These are phyloP conservation scores for Byssothecium circinans DNA, from an alignment of 2,329 filamentous ascomycete species.

Conservation along the genomic window DNA sequence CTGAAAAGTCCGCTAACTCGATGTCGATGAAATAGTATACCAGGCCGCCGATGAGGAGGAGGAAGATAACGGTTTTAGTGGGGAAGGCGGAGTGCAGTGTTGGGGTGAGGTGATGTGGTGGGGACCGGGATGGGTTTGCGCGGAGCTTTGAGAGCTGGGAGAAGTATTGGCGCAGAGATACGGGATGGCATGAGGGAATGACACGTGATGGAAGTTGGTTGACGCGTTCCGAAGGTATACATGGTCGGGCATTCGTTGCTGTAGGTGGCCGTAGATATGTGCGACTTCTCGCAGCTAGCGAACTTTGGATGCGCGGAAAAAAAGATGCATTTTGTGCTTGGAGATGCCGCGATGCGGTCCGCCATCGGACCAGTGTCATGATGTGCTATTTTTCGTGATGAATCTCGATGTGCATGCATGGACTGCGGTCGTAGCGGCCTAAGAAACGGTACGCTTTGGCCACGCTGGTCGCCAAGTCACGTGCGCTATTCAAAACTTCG, in stretches of 20 bases:
- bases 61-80: constrained; percentile 32
- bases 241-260: not conserved
- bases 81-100: constrained; percentile 34
- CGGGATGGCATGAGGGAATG: not conserved
- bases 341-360: constrained; percentile 7
- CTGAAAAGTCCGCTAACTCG: constrained; percentile 21
- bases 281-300: constrained; percentile 9
- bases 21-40: constrained; percentile 31
- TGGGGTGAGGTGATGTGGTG: not conserved
- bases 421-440: not conserved
- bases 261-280: constrained; percentile 14
- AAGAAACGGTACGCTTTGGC: too few relatives aligned
- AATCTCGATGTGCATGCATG: not conserved
- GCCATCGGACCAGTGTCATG: constrained; percentile 17
- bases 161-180: not conserved
- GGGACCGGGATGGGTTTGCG: not conserved
- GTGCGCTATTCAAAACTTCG: too few relatives aligned
- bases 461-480: not conserved
- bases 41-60: constrained; percentile 23
- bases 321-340: not conserved
- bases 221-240: constrained; percentile 12
- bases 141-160: not conserved
- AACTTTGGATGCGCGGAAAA: constrained; percentile 4
- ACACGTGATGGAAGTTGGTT: constrained; percentile 21
- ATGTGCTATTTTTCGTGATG: not conserved